phyloP scores from a whole-genome alignment of 345 rosid genomes.

The Sisymbrium altissimum region DNA sequence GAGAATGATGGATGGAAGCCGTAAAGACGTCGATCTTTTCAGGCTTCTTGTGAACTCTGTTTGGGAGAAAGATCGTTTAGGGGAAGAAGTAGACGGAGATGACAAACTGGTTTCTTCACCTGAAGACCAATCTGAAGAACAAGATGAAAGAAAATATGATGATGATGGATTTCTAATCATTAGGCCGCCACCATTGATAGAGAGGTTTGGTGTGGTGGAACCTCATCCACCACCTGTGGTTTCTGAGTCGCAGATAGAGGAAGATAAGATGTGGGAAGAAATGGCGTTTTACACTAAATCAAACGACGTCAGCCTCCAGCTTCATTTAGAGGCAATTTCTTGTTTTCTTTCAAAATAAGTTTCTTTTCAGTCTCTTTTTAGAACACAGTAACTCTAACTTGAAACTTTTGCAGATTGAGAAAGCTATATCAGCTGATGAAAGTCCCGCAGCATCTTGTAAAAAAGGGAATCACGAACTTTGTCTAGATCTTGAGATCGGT shows the following conservation, averaged over 20 bases:
- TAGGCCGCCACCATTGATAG: constrained; percentile 17
- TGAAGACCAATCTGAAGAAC: constrained; percentile 17
- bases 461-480: constrained; percentile 37
- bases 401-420: constrained; percentile 19
- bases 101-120: constrained; percentile 11
- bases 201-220: constrained; percentile 19
- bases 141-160: constrained; percentile 14
- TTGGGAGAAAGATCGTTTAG: constrained; percentile 21
- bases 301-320: not conserved
- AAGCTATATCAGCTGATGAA: constrained; percentile 14
- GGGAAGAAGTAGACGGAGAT: constrained; percentile 7
- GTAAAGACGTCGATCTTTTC: constrained; percentile 27
- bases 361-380: not conserved
- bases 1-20: constrained; percentile 17
- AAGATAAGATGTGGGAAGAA: constrained; percentile 17
- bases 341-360: not conserved
- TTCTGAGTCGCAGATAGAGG: constrained; percentile 7
- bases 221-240: constrained; percentile 14
- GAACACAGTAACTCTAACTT: not conserved
- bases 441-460: constrained; percentile 16
- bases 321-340: constrained; percentile 11
- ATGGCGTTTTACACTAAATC: not conserved
- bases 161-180: constrained; percentile 23
- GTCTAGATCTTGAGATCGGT: constrained; percentile 50
- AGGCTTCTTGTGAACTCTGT: constrained; percentile 35